Conservation (phyloP, 2,329 filamentous ascomycete genomes). For the Beauveria pseudobassiana region DNA sequence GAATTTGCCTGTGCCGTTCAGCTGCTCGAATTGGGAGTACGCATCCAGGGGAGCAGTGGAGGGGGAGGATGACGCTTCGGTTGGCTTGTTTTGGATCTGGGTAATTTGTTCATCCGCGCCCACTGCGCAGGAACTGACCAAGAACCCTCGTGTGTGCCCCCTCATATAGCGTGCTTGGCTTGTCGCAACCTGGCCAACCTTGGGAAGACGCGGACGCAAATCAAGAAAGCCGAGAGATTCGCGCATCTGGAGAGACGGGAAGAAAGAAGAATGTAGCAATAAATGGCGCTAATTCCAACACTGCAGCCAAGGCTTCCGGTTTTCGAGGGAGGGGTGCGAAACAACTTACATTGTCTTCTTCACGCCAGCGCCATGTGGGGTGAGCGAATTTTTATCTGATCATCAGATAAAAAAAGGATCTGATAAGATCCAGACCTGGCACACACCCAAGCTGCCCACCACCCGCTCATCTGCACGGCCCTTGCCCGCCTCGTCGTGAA, state of each 20-base stretch:
- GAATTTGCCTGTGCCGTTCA: not conserved
- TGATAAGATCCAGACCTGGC: conserved; percentile 29
- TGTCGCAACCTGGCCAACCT: too few species aligned
- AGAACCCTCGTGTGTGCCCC: too few species aligned
- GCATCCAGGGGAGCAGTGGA: not conserved
- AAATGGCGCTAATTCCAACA: not conserved
- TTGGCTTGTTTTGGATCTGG: conserved; percentile 5
- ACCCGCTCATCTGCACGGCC: not conserved
- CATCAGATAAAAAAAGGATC: conserved; percentile 45
- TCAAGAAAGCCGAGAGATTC: not conserved
- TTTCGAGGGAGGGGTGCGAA: conserved; percentile 5
- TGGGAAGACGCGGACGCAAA: not conserved
- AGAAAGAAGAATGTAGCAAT: too few species aligned
- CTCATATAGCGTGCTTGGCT: not conserved
- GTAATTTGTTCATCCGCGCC: not conserved
- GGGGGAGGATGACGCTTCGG: not conserved
- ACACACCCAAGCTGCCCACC: not conserved
- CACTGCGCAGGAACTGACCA: too few species aligned
- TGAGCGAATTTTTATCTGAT: conserved; percentile 43
- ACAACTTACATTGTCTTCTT: conserved; percentile 3
- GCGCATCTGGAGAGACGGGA: too few species aligned
- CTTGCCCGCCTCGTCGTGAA: not conserved
- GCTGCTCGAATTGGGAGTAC: not conserved
- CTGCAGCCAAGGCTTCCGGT: not conserved
- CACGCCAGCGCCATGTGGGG: conserved; percentile 20